phyloP scores from a whole-genome alignment of 306 rosid species.

The Cucurbita maxima region DNA sequence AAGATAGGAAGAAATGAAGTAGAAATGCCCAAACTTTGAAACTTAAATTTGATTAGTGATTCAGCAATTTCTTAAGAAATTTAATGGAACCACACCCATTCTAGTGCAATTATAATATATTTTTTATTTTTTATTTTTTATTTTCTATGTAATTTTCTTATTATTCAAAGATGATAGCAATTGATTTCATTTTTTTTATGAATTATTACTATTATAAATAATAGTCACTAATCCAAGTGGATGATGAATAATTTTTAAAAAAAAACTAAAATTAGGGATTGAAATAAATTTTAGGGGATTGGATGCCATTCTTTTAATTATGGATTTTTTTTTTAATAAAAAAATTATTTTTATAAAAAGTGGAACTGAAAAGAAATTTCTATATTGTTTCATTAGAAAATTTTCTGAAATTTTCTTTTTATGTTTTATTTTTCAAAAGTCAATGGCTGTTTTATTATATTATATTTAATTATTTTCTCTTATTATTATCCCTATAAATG shows the following conservation, averaged over 20 bases:
- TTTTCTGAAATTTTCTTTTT: not conserved
- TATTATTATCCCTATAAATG: not conserved
- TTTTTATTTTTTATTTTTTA: not conserved
- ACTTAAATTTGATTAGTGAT: not conserved
- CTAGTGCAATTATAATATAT: not conserved
- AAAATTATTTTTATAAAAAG: not conserved
- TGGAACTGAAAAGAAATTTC: not conserved
- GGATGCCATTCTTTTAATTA: not conserved
- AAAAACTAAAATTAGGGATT: not conserved
- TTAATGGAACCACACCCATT: constrained; percentile 4
- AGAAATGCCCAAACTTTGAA: not conserved
- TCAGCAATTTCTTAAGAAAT: not conserved
- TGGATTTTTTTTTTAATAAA: too few relatives aligned
- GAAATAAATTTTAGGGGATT: not conserved
- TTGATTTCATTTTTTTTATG: not conserved
- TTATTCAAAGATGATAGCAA: not conserved
- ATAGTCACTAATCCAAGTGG: not conserved
- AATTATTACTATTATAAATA: not conserved
- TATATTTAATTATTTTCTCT: not conserved
- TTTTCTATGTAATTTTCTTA: not conserved
- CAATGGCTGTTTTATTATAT: not conserved
- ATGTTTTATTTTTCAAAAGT: not conserved
- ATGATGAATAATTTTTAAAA: not conserved
- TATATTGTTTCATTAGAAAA: not conserved
- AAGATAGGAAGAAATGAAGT: not conserved